Evolutionary conservation across 148 eudicot genomes (phyloP), one percentile per base, ranked within the genome.

Genomic region (Hydrangea macrophylla): DNA sequence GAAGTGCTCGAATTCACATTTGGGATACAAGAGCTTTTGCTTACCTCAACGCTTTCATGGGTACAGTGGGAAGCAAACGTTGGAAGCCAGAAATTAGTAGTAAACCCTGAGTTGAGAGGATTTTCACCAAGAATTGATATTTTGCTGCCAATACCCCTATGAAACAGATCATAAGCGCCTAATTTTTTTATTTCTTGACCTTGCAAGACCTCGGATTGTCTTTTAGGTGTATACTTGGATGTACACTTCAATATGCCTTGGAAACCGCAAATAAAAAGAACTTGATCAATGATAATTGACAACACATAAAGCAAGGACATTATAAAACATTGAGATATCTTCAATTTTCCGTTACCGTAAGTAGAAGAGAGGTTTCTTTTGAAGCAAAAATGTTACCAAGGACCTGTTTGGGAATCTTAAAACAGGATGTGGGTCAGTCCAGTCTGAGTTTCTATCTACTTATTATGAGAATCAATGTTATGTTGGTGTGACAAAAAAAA

Each of bases 151-250:
- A 13, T 53, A 26, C 58, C 22, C 28, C 51, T 6, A 13, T 0
- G 22, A 45, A 64, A 64, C 13, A 25, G 57, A n/a, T 30, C 57
- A n/a, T 11, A 9, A 58, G 64, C 31, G 22, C 4, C 26, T 27
- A 27, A 2, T 13, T 31, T 53, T 35, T 33, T 11, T 24, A 24
- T 15, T 61, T 70, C 73, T 51, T 61, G 73, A 70, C 73, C 67
- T 61, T 70, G 67, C 33, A 70, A 61, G 60, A 70, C 59, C 53
- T 37, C 73, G 6, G 15, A 5, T 8, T 60, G 58, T 70, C 39
- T 50, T 15, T 32, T 18, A 55, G 7, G 48, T 30, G 11, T 44
- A 55, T 31, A 27, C 33, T 56, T n/a, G n/a, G 28, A 10, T 5
- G 39, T 42, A 57, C 28, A 10, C 71, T 56, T 56, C 54, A 57